Evolutionary conservation across 768 basidiomycete genomes (phyloP), one percentile per base, ranked within the genome.

Genomic region (Trametes elegans): DNA sequence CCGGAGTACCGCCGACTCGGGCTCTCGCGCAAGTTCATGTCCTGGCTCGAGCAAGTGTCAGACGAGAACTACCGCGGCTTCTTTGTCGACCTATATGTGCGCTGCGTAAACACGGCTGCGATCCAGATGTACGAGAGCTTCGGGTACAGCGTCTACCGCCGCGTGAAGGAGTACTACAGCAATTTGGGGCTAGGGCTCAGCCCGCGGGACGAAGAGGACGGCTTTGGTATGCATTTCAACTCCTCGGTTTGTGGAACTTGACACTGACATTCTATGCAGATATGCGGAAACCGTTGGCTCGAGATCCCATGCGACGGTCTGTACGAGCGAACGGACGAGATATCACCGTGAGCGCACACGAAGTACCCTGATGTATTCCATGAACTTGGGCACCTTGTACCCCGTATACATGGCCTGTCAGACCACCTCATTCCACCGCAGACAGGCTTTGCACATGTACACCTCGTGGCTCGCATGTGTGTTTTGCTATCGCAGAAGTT

Each of bases 1-100:
- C 97, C 97, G 11, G 86, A 91, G 64, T 97, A 92, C 71, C 88
- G 97, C 36, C 87, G 90, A 3, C 80, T 98, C 3, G 84, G 84
- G 1, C 84, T 98, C 40, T 96, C 93, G 0, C 82, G 85, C 62
- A 85, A 82, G 68, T 87, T 98, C 82, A 92, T 96, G 83, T 68
- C 76, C 58, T 76, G 90, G 43, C 86, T 99, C 40, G 96, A 98
- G 70, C 77, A 80, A 62, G 87, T 93, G 7, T 92, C 91, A 1
- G 87, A 94, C 68, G 79, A 84, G 55, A 79, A 78, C 23, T 90
- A 93, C 76, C 82, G 81, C 58, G 90, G 86, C 3, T 90, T 83
- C 79, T 98, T 96, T 65, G 93, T 98, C 43, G 97, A 98, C 71
- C 80, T 99, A 19, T 98, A 93, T 68, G 96, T 98, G 53, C 84